Evolutionary conservation across 2,329 filamentous ascomycete genomes (phyloP).

Genomic region (Clonostachys rosea): DNA sequence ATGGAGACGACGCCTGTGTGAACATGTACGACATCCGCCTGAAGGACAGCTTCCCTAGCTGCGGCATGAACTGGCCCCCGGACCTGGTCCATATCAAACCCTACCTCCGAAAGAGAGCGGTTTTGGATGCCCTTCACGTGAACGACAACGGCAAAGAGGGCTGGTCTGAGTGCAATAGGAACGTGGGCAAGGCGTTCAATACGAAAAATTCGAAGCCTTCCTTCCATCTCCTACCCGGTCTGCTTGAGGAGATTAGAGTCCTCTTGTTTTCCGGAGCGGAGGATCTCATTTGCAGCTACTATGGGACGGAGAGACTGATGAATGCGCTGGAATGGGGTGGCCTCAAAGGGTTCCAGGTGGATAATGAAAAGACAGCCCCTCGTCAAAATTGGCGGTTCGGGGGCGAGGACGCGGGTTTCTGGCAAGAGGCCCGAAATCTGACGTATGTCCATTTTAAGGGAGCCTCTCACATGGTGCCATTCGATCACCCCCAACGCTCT

Average conservation of each 20-base stretch:
- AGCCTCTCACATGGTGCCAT: constrained; percentile 96
- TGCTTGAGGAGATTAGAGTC: constrained; percentile 73
- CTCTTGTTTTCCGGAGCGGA: constrained; percentile 90
- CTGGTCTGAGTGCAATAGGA: constrained; percentile 86
- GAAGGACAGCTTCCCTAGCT: constrained; percentile 73
- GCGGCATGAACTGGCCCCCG: constrained; percentile 97
- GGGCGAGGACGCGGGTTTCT: constrained; percentile 80
- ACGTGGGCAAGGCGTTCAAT: constrained; percentile 69
- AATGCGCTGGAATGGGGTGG: constrained; percentile 89
- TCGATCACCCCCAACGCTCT: constrained; percentile 79
- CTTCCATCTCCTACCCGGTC: constrained; percentile 67
- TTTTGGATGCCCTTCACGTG: constrained; percentile 76
- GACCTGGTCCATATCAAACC: constrained; percentile 74
- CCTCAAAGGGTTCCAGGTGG: constrained; percentile 84
- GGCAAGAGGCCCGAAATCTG: constrained; percentile 90
- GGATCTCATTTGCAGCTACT: constrained; percentile 94
- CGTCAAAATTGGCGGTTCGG: constrained; percentile 93
- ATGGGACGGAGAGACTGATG: constrained; percentile 89
- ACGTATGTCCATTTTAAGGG: constrained; percentile 97
- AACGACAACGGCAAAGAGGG: constrained; percentile 77
- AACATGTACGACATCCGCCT: constrained; percentile 98
- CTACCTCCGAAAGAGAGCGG: constrained; percentile 80
- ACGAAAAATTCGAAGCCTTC: constrained; percentile 69
- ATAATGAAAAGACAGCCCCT: constrained; percentile 86
- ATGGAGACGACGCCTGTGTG: constrained; percentile 58